These are phyloP conservation scores for Penicillium parvum DNA, from an alignment of 495 filamentous ascomycete species.

Conservation along the genomic window DNA sequence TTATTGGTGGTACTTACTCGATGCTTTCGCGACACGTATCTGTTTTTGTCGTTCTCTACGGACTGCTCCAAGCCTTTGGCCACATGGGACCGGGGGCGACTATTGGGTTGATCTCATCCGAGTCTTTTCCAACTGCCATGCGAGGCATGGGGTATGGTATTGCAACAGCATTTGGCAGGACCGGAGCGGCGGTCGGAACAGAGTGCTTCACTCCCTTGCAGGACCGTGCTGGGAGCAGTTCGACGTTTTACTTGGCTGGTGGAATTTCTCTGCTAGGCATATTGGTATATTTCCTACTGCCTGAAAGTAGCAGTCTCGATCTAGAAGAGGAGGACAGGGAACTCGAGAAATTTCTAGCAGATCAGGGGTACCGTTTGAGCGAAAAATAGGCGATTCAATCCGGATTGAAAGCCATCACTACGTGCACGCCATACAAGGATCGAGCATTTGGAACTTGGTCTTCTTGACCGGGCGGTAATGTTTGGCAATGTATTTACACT, in stretches of 20 bases:
- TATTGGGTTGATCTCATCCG: slow-evolving; percentile 31
- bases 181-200: slow-evolving; percentile 33
- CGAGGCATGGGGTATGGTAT: slow-evolving; percentile 35
- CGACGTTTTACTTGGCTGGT: slow-evolving; percentile 33
- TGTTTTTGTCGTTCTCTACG: slow-evolving; percentile 36
- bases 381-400: no score
- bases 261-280: slow-evolving; percentile 28
- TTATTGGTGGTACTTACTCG: slow-evolving; percentile 30
- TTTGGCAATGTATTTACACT: no score
- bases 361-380: slow-evolving; percentile 42
- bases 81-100: slow-evolving; percentile 37
- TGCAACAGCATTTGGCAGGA: slow-evolving; percentile 33
- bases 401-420: no score
- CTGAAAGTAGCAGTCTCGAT: slow-evolving; percentile 29
- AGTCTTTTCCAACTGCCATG: slow-evolving; percentile 35
- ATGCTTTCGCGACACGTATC: slow-evolving; percentile 29
- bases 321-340: slow-evolving; percentile 28
- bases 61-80: slow-evolving; percentile 31
- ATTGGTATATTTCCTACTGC: slow-evolving; percentile 30
- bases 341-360: slow-evolving; percentile 22
- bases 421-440: no score
- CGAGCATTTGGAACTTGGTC: no score
- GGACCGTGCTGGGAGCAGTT: slow-evolving; percentile 21
- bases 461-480: no score
- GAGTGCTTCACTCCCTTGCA: slow-evolving; percentile 33